Evolutionary conservation across 352 stramenopile genomes (phyloP).

Genomic region (Globisporangium nagaii): DNA sequence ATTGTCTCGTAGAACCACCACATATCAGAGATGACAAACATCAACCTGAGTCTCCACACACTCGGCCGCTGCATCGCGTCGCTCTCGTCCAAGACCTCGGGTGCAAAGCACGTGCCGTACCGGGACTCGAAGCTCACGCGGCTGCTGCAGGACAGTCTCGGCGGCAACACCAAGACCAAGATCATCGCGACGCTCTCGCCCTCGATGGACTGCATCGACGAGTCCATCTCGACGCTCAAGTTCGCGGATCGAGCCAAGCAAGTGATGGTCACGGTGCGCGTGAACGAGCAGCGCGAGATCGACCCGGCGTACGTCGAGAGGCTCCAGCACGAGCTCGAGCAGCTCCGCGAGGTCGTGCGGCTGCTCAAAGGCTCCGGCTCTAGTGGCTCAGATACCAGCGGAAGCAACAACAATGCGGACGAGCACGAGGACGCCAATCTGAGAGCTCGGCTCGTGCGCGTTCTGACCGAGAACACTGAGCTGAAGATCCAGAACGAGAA

Average conservation of each 20-base stretch:
- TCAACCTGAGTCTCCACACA: constrained; percentile 91
- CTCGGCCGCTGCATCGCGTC: constrained; percentile 86
- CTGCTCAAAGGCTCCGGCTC: constrained; percentile 25
- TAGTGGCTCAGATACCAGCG: background rate
- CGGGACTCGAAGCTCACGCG: constrained; percentile 92
- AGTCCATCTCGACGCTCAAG: constrained; percentile 92
- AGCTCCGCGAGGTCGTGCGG: constrained; percentile 61
- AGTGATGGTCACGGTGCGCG: constrained; percentile 81
- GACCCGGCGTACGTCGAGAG: constrained; percentile 86
- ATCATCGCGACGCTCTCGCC: constrained; percentile 90
- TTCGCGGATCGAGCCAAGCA: constrained; percentile 91
- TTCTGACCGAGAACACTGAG: constrained; percentile 66
- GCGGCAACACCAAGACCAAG: constrained; percentile 87
- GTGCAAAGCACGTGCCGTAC: constrained; percentile 81
- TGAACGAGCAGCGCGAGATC: constrained; percentile 85
- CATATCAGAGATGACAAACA: constrained; percentile 92
- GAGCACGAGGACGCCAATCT: constrained; percentile 18
- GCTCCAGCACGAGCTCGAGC: constrained; percentile 78
- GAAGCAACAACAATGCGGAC: constrained; percentile 19
- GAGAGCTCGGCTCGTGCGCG: constrained; percentile 28
- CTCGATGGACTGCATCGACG: constrained; percentile 79
- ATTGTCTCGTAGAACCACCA: constrained; percentile 46
- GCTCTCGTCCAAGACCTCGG: constrained; percentile 43
- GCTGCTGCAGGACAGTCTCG: constrained; percentile 85
- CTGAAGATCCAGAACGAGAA: constrained; percentile 54